Evolutionary conservation across 2,329 filamentous ascomycete species (phyloP), one percentile per base, ranked within the genome.

Genomic region (Curvularia lunata): DNA sequence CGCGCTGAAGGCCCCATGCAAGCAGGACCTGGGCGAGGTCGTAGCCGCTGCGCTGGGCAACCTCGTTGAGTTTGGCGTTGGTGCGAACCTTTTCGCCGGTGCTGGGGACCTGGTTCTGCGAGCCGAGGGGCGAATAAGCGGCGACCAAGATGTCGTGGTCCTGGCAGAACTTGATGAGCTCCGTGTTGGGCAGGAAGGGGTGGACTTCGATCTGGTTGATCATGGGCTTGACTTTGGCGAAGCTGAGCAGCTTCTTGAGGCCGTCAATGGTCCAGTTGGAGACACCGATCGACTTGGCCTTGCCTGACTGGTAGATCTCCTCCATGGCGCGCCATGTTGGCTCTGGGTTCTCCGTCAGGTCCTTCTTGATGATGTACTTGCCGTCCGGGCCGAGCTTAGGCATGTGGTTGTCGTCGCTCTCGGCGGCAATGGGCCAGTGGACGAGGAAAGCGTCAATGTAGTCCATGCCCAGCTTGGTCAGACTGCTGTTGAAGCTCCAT

Each of bases 1-100:
- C 89, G 78, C 91, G 91, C 79, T 95, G 89, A 76, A 96, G 76
- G 63, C 90, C 91, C 85, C 92, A 97, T 54, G 92, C 85, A 49
- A 97, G 79, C 72, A 97, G 75, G n/a, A 96, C 81, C 81, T 97
- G 92, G 1, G 91, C 89, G 58, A 90, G 87, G 9, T 87, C 86
- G 80, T 91, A 91, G 62, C 83, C 83, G 73, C 95, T 86, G 79
- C 91, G 92, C 70, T 88, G 80, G 1, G 88, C 87, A 51, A 96
- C 78, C 21, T 82, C 82, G 65, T 86, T 85, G 51, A 95, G 80
- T 19, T 84, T 85, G 56, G 84, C 79, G 64, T 96, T 90, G 42
- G 88, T 88, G 46, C 86, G 81, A 16, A 88, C 87, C 67, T 84
- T 88, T 80, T 91, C 88, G 64, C 88, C 88, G 7, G 86, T 89